Evolutionary conservation across 306 rosid species (phyloP).

Genomic region (Sesbania bispinosa): DNA sequence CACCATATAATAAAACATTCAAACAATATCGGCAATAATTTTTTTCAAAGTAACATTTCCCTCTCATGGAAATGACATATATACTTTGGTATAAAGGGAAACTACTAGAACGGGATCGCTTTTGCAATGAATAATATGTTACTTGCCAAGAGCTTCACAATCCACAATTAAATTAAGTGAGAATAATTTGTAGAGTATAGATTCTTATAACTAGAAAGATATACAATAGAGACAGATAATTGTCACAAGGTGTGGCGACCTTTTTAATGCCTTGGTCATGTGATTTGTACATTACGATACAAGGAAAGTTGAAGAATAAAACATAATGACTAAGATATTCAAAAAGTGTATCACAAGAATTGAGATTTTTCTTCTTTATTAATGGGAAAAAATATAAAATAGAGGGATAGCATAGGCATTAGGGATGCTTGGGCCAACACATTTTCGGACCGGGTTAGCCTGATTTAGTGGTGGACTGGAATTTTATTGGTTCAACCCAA

Average conservation of each 20-base stretch:
- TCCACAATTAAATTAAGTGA: neutral
- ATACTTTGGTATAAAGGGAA: too few species aligned
- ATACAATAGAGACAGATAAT: neutral
- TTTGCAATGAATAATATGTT: constrained; percentile 1
- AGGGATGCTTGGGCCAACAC: too few species aligned
- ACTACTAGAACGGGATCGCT: neutral
- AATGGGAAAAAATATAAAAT: neutral
- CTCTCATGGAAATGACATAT: too few species aligned
- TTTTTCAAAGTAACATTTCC: too few species aligned
- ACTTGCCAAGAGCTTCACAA: neutral
- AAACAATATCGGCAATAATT: too few species aligned
- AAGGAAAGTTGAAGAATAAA: constrained; percentile 7
- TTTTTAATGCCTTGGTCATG: constrained; percentile 20
- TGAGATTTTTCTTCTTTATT: neutral
- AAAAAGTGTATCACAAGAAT: neutral
- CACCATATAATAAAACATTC: too few species aligned
- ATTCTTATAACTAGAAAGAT: neutral
- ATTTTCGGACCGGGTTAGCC: too few species aligned
- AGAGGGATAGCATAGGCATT: neutral
- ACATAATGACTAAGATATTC: neutral
- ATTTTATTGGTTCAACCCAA: too few species aligned
- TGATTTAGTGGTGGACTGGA: too few species aligned
- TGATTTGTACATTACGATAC: constrained; percentile 15
- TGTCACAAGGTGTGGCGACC: neutral
- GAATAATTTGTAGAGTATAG: neutral